Evolutionary conservation across 2,329 filamentous ascomycete genomes (phyloP).

Genomic region (Penicillium fuscoglaucum): DNA sequence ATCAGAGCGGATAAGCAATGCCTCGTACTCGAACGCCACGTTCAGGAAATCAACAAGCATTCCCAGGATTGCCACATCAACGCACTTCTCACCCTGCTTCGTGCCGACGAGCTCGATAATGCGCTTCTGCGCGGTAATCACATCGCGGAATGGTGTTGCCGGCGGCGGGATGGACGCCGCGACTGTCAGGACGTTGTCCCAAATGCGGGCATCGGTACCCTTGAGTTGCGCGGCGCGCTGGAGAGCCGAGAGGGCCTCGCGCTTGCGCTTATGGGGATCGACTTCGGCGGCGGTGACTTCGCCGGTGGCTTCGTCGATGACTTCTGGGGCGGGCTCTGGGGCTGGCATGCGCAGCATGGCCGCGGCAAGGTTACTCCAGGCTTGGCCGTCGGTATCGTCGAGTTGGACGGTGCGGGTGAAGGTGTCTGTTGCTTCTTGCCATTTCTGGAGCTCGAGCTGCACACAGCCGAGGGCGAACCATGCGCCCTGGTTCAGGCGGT

Average conservation of each 20-base stretch:
- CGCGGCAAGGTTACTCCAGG: conserved; percentile 92
- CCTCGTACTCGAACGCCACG: conserved; percentile 45
- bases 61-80: conserved; percentile 73
- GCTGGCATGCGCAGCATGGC: conserved; percentile 63
- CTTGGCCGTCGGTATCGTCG: conserved; percentile 85
- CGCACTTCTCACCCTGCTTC: conserved; percentile 69
- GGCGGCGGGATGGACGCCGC: conserved; percentile 75
- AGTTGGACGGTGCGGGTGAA: conserved; percentile 80
- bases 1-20: conserved; percentile 37
- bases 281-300: conserved; percentile 20
- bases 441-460: conserved; percentile 73
- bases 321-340: conserved; percentile 29
- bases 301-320: conserved; percentile 30
- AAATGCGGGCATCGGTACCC: conserved; percentile 86
- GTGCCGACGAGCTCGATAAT: conserved; percentile 71
- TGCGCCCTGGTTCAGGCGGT: conserved; percentile 75
- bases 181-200: conserved; percentile 93
- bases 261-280: conserved; percentile 63
- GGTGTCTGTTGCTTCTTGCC: conserved; percentile 75
- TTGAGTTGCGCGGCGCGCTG: conserved; percentile 83
- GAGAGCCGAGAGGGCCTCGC: conserved; percentile 78
- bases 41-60: conserved; percentile 72
- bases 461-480: conserved; percentile 94
- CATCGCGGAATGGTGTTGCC: conserved; percentile 63
- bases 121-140: conserved; percentile 71